Base-by-base conservation (phyloP, 192 early-diverging fungal species). In the Mortierella antarctica region DNA sequence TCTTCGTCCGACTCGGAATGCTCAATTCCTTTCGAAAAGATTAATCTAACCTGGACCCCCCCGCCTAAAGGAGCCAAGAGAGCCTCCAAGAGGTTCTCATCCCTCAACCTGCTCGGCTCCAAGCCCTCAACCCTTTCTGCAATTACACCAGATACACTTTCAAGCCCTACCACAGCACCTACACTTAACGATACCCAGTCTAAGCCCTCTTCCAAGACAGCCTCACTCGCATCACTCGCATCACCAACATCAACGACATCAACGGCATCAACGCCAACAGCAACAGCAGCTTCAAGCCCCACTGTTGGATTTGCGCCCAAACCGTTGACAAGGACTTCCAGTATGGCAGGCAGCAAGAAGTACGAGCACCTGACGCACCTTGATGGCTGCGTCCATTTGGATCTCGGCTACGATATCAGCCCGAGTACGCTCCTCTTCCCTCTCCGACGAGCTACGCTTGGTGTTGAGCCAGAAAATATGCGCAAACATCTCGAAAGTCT, bases 1-100 rank as follows among this genome's bases (percentile, higher is more conserved):
- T 79, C 76, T 9, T 79, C 76, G 15, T 79, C 76, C 23, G 76
- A 79, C 45, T 79, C 76, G 3, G 76, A 79, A 58, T 71, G 76
- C 21, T 79, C 76, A 0, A 79, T 79, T 18, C 76, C 76, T 17
- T 69, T 76, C 47, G 74, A 76, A 57, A 76, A 76, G 44, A 76
- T 76, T 55, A 76, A 76, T 21, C 55, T 76, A 18, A 76, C 74
- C 40, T 76, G 74, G 74, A 76, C 74, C 4, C 74, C 74, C n/a
- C 74, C 74, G 3, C 74, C 74, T 9, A 76, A 76, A 53, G 74
- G 74, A 21, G 49, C 67, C 20, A 76, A 76, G 49, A 44, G 74
- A 10, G 74, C 66, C 15, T 76, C 74, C 17, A 68, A 69, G 48
- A 51, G 74, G 44, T 76, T 76, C 44, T 76, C 74, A 9, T 62